A percentile compares a stretch with the other conserved stretches of the same genome.
Evolutionary conservation across 257 asterid genomes (phyloP).

Genomic region (Verbascum thapsus): DNA sequence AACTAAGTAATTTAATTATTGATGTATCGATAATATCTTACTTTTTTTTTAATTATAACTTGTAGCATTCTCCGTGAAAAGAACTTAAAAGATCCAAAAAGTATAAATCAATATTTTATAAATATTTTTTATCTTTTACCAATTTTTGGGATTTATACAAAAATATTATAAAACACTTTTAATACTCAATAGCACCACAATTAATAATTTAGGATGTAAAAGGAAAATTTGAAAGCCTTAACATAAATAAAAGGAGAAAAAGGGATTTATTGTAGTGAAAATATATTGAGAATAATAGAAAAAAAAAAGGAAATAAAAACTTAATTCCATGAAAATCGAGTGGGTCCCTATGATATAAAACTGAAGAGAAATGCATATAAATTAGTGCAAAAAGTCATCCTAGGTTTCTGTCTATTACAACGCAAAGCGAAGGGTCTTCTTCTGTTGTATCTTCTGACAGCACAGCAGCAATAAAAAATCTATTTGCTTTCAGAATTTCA

Average conservation of each 20-base stretch:
- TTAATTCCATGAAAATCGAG: not conserved
- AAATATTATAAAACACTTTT: not conserved
- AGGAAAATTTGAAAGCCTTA: slow-evolving; percentile 1
- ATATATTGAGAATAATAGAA: not conserved
- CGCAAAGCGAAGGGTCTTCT: no score
- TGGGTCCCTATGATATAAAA: no score
- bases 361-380: not conserved
- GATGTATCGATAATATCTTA: no score
- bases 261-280: not conserved
- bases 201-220: not conserved
- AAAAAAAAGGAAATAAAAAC: not conserved
- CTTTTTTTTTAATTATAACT: no score
- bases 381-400: not conserved
- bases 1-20: no score
- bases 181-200: not conserved
- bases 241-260: not conserved
- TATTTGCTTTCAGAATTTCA: no score
- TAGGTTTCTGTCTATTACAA: slow-evolving; percentile 16
- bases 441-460: slow-evolving; percentile 11
- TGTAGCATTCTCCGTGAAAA: no score
- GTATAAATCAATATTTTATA: no score
- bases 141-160: no score
- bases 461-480: no score
- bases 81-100: no score
- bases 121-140: no score